phyloP scores from a whole-genome alignment of 306 rosid genomes.

The Prunus salicina region DNA sequence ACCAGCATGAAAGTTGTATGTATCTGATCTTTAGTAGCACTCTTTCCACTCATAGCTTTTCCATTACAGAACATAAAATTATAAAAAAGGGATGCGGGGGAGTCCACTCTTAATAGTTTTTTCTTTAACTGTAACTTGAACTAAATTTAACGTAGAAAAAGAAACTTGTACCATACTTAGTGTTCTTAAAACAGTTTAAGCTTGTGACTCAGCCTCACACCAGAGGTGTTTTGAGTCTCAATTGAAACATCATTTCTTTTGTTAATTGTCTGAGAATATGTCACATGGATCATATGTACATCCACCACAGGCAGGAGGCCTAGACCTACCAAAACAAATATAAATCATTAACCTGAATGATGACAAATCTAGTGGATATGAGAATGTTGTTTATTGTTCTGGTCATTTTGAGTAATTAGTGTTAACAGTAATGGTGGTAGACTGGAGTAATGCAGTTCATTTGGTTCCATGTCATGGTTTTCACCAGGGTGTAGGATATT shows the following conservation, averaged over 20 bases:
- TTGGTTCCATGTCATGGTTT: neutral
- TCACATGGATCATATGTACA: neutral
- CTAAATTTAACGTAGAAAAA: neutral
- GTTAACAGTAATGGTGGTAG: neutral
- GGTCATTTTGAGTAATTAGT: neutral
- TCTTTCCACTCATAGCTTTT: slow-evolving; percentile 4
- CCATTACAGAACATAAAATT: neutral
- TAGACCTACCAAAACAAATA: neutral
- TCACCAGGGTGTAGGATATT: too few species aligned
- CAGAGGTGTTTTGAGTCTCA: neutral
- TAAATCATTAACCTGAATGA: neutral
- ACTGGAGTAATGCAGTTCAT: slow-evolving; percentile 1
- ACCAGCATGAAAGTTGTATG: slow-evolving; percentile 39
- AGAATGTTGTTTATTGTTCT: neutral
- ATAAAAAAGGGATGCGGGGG: neutral
- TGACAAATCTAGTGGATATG: neutral
- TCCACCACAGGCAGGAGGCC: neutral
- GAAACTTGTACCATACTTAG: neutral
- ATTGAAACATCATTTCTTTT: neutral
- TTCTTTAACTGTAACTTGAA: neutral
- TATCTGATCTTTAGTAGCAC: slow-evolving; percentile 10
- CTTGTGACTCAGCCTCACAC: neutral
- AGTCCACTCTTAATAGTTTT: neutral
- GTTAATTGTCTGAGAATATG: neutral
- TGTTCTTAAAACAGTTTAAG: neutral